phyloP scores from a whole-genome alignment of 768 basidiomycete species.

The Chalciporus sphaerocephalus region DNA sequence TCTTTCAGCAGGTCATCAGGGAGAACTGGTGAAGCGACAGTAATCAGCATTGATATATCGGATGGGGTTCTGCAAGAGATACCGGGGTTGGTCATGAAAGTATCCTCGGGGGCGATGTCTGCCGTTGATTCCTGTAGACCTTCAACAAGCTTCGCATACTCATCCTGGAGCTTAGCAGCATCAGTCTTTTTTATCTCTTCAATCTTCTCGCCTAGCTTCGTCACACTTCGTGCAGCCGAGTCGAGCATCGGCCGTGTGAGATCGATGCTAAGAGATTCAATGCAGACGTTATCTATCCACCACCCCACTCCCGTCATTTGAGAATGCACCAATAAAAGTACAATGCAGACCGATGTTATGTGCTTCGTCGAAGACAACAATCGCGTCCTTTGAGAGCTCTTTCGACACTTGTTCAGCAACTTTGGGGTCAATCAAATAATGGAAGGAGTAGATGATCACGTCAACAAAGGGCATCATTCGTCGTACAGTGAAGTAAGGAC shows the following conservation, averaged over 20 bases:
- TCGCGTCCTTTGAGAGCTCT: constrained; percentile 95
- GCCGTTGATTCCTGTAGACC: constrained; percentile 77
- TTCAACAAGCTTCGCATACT: constrained; percentile 92
- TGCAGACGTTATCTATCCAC: constrained; percentile 87
- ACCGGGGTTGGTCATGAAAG: constrained; percentile 89
- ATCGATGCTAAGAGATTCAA: constrained; percentile 96
- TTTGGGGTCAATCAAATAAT: constrained; percentile 97
- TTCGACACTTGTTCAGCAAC: constrained; percentile 99
- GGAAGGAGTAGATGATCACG: constrained; percentile 97
- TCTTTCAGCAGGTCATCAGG: constrained; percentile 94
- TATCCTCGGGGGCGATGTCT: constrained; percentile 62
- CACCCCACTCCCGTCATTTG: constrained; percentile 1
- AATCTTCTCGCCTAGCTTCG: constrained; percentile 83
- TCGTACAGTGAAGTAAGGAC: constrained; percentile 95
- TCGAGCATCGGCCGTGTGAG: constrained; percentile 97
- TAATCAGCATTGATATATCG: background rate
- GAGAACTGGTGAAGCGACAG: constrained; percentile 52
- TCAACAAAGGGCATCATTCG: constrained; percentile 97
- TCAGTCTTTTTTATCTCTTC: constrained; percentile 96
- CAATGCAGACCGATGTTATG: constrained; percentile 85
- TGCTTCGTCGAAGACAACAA: constrained; percentile 98
- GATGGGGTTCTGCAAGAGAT: constrained; percentile 15
- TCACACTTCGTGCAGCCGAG: constrained; percentile 84
- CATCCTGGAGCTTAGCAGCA: constrained; percentile 90
- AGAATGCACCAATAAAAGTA: background rate